These are phyloP conservation scores for Penicillium turbatum DNA, from an alignment of 495 filamentous ascomycete genomes.

Conservation along the genomic window DNA sequence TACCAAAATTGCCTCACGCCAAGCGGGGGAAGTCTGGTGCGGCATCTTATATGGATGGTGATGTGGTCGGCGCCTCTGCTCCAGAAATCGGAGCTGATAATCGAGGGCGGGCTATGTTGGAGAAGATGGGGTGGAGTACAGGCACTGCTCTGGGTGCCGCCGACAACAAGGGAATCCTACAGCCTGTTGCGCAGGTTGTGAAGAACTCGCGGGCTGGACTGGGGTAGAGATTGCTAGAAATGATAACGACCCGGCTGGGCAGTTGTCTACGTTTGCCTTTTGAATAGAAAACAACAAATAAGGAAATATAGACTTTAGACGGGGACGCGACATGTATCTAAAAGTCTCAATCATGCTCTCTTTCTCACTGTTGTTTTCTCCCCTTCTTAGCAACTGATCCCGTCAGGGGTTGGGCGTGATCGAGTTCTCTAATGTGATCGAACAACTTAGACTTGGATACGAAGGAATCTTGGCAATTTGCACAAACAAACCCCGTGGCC, in stretches of 20 bases:
- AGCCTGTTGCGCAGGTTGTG: constrained; percentile 82
- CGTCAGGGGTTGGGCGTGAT: constrained; percentile 52
- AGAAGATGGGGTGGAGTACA: constrained; percentile 95
- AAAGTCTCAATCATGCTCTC: too few relatives aligned
- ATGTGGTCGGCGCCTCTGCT: constrained; percentile 79
- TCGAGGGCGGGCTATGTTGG: constrained; percentile 79
- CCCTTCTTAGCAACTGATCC: constrained; percentile 33
- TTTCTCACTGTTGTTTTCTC: constrained; percentile 1
- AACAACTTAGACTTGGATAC: constrained; percentile 67
- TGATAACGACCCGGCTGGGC: too few relatives aligned
- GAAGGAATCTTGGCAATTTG: constrained; percentile 57
- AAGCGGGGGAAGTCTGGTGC: constrained; percentile 41
- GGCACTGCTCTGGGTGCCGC: constrained; percentile 80
- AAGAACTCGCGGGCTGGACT: constrained; percentile 82
- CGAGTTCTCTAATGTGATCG: constrained; percentile 61
- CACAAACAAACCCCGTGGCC: constrained; percentile 50
- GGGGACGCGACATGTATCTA: too few relatives aligned
- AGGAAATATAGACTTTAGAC: too few relatives aligned
- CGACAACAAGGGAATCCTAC: constrained; percentile 82
- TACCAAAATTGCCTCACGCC: constrained; percentile 19
- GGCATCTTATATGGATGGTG: constrained; percentile 73
- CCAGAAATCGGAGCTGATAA: constrained; percentile 82
- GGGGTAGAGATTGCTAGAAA: constrained; percentile 47
- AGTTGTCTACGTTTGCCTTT: background rate
- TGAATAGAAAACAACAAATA: too few relatives aligned